Evolutionary conservation across 441 rosid species (phyloP).

Genomic region (Euphorbia corollata): DNA sequence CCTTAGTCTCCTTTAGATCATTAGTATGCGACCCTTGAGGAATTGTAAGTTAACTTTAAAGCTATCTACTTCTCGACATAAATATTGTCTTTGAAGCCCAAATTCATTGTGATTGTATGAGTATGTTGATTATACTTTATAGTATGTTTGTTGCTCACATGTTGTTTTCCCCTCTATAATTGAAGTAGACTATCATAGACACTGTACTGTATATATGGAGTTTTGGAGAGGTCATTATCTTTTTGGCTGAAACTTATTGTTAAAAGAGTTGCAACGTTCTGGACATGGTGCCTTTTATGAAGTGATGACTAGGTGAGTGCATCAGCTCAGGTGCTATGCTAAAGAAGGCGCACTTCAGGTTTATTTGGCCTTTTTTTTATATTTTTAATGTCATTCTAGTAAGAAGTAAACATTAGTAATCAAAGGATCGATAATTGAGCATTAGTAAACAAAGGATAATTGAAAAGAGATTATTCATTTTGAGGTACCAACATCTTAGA

Average conservation of each 20-base stretch:
- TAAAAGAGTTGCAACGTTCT: neutral
- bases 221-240: neutral
- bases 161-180: neutral
- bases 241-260: neutral
- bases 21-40: constrained; percentile 24
- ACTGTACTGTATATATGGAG: neutral
- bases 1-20: constrained; percentile 64
- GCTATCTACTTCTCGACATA: neutral
- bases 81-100: constrained; percentile 3
- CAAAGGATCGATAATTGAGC: no score
- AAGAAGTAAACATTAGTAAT: no score
- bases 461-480: no score
- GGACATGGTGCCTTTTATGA: neutral
- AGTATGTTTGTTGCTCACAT: neutral
- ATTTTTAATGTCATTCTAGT: neutral
- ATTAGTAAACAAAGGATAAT: no score
- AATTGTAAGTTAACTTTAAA: constrained; percentile 20
- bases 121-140: constrained; percentile 7
- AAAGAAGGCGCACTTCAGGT: neutral
- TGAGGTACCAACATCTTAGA: neutral
- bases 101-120: neutral
- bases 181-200: neutral
- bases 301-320: neutral
- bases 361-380: neutral
- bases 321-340: neutral